Evolutionary conservation across 176 grass and related monocot species (phyloP).

Genomic region (Melocanna baccifera): DNA sequence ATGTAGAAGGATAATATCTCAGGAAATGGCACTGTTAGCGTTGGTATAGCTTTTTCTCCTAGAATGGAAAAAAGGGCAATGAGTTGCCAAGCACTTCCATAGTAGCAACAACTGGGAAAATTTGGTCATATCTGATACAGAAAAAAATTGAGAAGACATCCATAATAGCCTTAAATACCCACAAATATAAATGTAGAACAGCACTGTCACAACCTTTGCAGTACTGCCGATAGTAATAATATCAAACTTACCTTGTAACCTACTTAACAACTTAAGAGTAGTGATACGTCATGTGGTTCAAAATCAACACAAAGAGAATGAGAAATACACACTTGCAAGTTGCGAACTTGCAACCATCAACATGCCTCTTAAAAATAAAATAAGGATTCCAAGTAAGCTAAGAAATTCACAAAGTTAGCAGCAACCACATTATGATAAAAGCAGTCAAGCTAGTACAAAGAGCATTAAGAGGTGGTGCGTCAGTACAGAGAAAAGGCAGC

Average conservation of each 20-base stretch:
- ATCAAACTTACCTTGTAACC: not conserved
- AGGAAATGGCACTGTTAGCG: not conserved
- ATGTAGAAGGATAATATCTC: not conserved
- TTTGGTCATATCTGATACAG: not conserved
- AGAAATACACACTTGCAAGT: not conserved
- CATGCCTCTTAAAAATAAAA: not conserved
- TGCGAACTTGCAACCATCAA: not conserved
- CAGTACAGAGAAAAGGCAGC: not conserved
- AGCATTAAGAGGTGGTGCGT: not conserved
- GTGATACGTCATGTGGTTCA: not conserved
- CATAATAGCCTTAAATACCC: not conserved
- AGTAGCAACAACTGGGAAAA: conserved; percentile 14
- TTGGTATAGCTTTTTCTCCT: not conserved
- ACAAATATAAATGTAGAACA: conserved; percentile 12
- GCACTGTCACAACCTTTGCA: not conserved
- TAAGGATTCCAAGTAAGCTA: not conserved
- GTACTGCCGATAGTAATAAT: not conserved
- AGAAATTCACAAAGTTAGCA: conserved; percentile 7
- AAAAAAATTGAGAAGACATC: not conserved
- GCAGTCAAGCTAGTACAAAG: conserved; percentile 14
- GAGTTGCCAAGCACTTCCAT: conserved; percentile 11
- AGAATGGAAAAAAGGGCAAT: not conserved
- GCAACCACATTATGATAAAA: conserved; percentile 9
- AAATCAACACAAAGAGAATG: not conserved
- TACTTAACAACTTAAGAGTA: not conserved